Evolutionary conservation across 768 basidiomycete genomes (phyloP).

Genomic region (Auriscalpium vulgare): DNA sequence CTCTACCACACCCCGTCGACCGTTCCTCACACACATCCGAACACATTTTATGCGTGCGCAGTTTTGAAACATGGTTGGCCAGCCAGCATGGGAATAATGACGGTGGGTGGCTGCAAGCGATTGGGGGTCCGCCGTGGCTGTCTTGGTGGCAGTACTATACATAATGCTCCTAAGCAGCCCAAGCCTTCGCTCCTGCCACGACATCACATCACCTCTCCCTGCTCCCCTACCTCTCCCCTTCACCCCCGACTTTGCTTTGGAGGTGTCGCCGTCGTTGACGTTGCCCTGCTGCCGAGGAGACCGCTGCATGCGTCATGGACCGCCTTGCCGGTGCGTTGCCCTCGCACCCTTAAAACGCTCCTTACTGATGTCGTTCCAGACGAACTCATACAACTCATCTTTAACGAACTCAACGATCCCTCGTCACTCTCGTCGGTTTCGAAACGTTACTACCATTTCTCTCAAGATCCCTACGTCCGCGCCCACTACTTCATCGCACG

Average conservation of each 20-base stretch:
- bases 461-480: constrained; percentile 66
- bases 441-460: constrained; percentile 52
- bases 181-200: not conserved
- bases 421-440: constrained; percentile 47
- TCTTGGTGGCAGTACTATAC: no score
- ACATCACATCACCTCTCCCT: not conserved
- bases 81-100: not conserved
- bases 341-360: constrained; percentile 3
- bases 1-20: not conserved
- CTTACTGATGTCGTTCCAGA: constrained; percentile 22
- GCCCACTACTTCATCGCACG: constrained; percentile 73
- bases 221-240: not conserved
- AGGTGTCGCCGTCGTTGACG: constrained; percentile 3
- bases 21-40: not conserved
- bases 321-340: constrained; percentile 16
- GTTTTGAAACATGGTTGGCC: no score
- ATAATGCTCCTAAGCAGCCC: not conserved
- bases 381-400: constrained; percentile 66
- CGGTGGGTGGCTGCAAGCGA: not conserved
- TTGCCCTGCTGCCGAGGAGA: not conserved
- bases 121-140: no score
- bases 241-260: not conserved
- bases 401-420: constrained; percentile 66
- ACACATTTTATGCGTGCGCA: no score
- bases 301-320: constrained; percentile 10